Evolutionary conservation across 2,329 filamentous ascomycete genomes (phyloP).

Genomic region (Lithohypha guttulata): DNA sequence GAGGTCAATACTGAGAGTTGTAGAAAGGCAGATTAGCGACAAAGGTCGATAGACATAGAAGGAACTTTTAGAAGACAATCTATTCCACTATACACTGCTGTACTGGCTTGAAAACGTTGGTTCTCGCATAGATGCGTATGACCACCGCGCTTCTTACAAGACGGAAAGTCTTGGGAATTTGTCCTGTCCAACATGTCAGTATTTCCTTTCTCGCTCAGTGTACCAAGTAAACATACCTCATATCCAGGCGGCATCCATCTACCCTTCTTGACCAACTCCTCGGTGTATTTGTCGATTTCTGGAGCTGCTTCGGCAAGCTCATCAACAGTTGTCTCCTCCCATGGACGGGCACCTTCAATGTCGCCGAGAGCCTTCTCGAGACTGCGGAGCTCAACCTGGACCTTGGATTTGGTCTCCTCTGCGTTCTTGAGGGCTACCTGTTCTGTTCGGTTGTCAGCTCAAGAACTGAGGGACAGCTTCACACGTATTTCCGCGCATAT

Average conservation of each 20-base stretch:
- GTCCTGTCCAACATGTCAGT: conserved; percentile 50
- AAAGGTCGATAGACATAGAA: not conserved
- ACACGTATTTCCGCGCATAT: too few species aligned
- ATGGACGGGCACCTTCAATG: conserved; percentile 90
- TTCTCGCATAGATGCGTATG: conserved; percentile 3
- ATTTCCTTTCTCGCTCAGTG: conserved; percentile 8
- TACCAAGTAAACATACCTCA: conserved; percentile 58
- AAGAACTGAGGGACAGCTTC: too few species aligned
- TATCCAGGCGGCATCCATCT: conserved; percentile 97
- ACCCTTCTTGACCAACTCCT: conserved; percentile 90
- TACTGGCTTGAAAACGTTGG: conserved; percentile 5
- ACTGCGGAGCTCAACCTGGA: conserved; percentile 89
- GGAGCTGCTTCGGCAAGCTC: conserved; percentile 89
- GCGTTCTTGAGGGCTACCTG: conserved; percentile 94
- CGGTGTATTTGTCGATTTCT: conserved; percentile 94
- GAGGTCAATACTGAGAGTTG: not conserved
- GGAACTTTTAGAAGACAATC: conserved; percentile 10
- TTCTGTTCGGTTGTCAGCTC: too few species aligned
- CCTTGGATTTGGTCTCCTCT: conserved; percentile 90
- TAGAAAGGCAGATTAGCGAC: not conserved
- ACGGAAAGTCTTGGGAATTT: conserved; percentile 96
- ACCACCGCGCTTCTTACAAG: conserved; percentile 48
- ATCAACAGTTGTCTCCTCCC: conserved; percentile 95
- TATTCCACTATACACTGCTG: conserved; percentile 21
- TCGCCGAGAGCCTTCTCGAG: conserved; percentile 91